Percentiles rank a stretch among this genome's conserved stretches.
Evolutionary conservation across 495 filamentous ascomycete species (phyloP).

Genomic region (Aspergillus ostianus): DNA sequence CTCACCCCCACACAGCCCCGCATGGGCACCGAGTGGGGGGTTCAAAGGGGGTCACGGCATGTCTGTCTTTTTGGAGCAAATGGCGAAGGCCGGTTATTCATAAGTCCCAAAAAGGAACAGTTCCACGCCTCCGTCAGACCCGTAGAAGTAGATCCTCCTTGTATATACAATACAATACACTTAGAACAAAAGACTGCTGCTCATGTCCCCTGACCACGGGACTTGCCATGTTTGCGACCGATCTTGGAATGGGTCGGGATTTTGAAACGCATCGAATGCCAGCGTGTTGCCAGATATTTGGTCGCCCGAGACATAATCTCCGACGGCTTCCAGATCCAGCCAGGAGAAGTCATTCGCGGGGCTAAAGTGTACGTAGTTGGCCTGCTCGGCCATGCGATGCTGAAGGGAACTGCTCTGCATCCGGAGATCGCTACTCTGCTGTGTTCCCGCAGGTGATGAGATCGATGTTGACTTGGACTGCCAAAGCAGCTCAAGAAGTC

Average conservation of each 20-base stretch:
- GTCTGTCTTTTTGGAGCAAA: background rate
- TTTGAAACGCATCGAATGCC: constrained; percentile 40
- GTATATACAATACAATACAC: background rate
- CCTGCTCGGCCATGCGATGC: constrained; percentile 31
- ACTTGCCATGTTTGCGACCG: constrained; percentile 42
- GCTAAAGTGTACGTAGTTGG: constrained; percentile 44
- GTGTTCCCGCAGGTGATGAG: constrained; percentile 28
- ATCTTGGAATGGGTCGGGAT: constrained; percentile 34
- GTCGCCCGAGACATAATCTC: constrained; percentile 53
- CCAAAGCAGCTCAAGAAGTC: constrained; percentile 55
- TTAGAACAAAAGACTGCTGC: constrained; percentile 42
- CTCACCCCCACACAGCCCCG: constrained; percentile 3
- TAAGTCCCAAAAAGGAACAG: background rate
- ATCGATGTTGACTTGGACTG: constrained; percentile 30
- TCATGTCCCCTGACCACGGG: constrained; percentile 45
- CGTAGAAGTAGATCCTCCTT: background rate
- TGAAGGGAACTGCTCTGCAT: constrained; percentile 29
- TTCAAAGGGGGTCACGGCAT: background rate
- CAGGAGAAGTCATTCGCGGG: constrained; percentile 57
- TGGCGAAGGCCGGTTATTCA: background rate
- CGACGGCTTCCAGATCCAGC: constrained; percentile 56
- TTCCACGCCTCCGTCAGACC: background rate
- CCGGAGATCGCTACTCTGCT: constrained; percentile 32
- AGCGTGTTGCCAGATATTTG: constrained; percentile 38
- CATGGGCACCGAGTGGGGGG: background rate